Evolutionary conservation across 1,284 basidiomycete species (phyloP), one percentile per base, ranked within the genome.

Genomic region (Thelephora terrestris): DNA sequence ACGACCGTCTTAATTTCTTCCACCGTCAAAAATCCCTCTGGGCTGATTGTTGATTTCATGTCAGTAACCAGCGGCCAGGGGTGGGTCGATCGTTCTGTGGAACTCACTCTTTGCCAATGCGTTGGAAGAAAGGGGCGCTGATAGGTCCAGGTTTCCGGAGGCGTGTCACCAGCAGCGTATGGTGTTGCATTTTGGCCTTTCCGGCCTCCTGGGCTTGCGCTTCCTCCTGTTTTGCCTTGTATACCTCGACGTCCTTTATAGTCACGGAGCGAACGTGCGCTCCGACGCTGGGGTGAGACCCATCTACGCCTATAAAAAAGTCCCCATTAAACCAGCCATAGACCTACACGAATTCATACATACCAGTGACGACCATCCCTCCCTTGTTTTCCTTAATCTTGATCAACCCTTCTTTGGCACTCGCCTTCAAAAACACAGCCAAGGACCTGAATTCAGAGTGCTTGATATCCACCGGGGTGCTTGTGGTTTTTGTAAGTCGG

Each of bases 101-200:
- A 36, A 65, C 74, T 49, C 55, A 80, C 83, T 74, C 70, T 62
- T 74, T 71, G 54, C 68, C 79, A 47, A 71, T 74, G 45, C 63
- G 75, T 46, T 79, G 73, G 62, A 91, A 89, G 52, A 91, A 73
- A 2, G 62, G 64, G 1, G 77, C 61, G 4, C 72, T 78, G 4
- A 59, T 55, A 29, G 72, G 71, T 55, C 79, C 73, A 2, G 90
- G 86, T 57, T 85, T 90, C 83, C 81, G 91, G 17, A 87, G 58
- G 61, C 90, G 86, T 40, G 64, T 74, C 36, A 91, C 66, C 16
- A 70, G 70, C n/a, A 79, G 63, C 51, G 76, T 74, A 25, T 64
- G 68, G 9, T 27, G 25, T 27, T 27, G 25, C 25, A 27, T 9
- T 27, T 27, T 9, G 9, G 9, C 25, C 25, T 27, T 27, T 9